These are phyloP conservation scores for Catunica adiposa DNA, from an alignment of 2,329 filamentous ascomycete species.

Conservation along the genomic window DNA sequence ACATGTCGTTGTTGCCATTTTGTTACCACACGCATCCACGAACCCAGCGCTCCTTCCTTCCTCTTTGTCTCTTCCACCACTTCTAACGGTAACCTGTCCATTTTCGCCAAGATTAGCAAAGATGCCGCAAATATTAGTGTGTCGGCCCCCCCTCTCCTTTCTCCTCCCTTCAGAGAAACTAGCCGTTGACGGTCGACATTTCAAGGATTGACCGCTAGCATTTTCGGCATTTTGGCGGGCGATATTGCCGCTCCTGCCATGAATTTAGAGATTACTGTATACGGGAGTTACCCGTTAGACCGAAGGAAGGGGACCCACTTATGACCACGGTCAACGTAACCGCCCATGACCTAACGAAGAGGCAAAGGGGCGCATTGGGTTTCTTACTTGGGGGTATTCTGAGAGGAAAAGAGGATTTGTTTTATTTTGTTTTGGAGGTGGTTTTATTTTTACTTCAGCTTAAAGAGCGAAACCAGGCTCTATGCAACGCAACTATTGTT, in stretches of 20 bases:
- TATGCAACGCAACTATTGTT: no score
- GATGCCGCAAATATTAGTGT: not conserved
- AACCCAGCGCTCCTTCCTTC: not conserved
- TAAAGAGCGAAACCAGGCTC: no score
- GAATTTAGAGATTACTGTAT: not conserved
- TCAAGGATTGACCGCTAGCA: not conserved
- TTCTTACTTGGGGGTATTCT: not conserved
- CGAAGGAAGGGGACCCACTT: not conserved
- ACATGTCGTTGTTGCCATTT: conserved; percentile 1
- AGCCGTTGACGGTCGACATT: no score
- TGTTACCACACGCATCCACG: not conserved
- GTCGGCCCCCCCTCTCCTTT: no score
- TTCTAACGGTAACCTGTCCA: no score
- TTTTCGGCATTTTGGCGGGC: not conserved
- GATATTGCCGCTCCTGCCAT: not conserved
- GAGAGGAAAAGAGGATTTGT: not conserved
- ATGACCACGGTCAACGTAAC: not conserved
- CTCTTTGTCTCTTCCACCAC: not conserved
- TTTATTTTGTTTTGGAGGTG: no score
- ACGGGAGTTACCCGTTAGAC: not conserved
- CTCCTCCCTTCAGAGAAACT: no score
- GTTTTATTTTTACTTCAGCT: no score
- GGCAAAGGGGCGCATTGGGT: not conserved
- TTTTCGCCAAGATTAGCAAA: no score
- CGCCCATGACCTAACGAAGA: not conserved